Percentiles rank a stretch among this genome's conserved stretches.
These are phyloP conservation scores for Globisporangium carolinianum DNA, from an alignment of 352 stramenopile species.

Conservation along the genomic window DNA sequence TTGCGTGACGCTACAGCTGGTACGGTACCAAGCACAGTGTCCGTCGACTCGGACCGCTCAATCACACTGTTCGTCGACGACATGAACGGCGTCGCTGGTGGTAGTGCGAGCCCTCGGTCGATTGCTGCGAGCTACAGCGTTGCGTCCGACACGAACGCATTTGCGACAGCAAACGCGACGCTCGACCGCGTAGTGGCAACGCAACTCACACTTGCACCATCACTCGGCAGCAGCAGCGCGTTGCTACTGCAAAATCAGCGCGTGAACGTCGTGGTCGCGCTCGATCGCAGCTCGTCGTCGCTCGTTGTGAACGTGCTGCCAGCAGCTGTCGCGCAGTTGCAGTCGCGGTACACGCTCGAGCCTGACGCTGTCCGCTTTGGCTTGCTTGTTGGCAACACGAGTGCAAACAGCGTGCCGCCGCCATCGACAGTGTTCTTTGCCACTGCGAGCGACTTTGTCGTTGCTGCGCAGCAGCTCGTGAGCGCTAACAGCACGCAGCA, in stretches of 20 bases:
- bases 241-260: slow-evolving; percentile 21
- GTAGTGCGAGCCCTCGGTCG: slow-evolving; percentile 1
- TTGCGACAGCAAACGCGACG: slow-evolving; percentile 11
- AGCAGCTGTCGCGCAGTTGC: slow-evolving; percentile 27
- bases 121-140: slow-evolving; percentile 17
- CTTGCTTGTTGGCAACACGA: slow-evolving; percentile 16
- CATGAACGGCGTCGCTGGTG: slow-evolving; percentile 23
- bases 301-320: slow-evolving; percentile 25
- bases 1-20: slow-evolving; percentile 18
- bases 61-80: slow-evolving; percentile 48
- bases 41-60: slow-evolving; percentile 20
- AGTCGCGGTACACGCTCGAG: slow-evolving; percentile 22
- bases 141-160: slow-evolving; percentile 8
- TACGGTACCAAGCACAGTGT: slow-evolving; percentile 16
- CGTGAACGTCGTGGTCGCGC: slow-evolving; percentile 40
- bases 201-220: slow-evolving; percentile 23
- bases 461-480: slow-evolving; percentile 8
- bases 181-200: slow-evolving; percentile 31
- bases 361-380: slow-evolving; percentile 22
- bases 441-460: slow-evolving; percentile 15
- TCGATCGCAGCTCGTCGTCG: slow-evolving; percentile 23
- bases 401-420: not conserved
- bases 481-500: slow-evolving; percentile 4
- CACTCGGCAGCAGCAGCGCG: slow-evolving; percentile 3
- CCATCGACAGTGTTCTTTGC: slow-evolving; percentile 8